Evolutionary conservation across 352 stramenopile species (phyloP), one percentile per base, ranked within the genome.

Genomic region (Elongisporangium anandrum): DNA sequence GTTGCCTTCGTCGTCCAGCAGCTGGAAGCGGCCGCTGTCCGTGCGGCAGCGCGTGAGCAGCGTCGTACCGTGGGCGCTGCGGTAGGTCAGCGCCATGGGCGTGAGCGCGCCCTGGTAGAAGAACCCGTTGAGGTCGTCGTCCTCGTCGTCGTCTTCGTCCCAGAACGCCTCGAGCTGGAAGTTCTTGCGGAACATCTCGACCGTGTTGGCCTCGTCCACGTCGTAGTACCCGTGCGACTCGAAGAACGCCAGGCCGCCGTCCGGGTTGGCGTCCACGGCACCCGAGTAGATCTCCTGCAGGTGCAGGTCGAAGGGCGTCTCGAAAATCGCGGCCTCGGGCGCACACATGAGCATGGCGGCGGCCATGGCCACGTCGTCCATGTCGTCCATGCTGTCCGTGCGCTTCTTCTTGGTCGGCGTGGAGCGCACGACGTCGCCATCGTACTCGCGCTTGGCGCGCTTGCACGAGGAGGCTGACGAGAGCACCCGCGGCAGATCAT

Each of bases 181-280:
- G 61, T 89, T 90, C 63, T 85, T 58, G 16, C 80, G 81, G 61
- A 91, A 94, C 75, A 91, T 88, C 50, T 77, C 74, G 13, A 94
- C 77, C 1, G 84, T 94, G 61, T 94, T 94, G 54, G 78, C 80
- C n/a, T 94, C 84, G 16, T 62, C 74, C 34, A 90, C 70, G 72
- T 94, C 84, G 58, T 90, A 94, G 69, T 94, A 94, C 13, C 84
- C 84, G 47, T 90, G 78, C 17, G 78, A 84, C 66, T 90, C 74
- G 58, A 94, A 94, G 68, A 94, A 94, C 60, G 67, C 69, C 29
- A 91, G 60, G 1, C 84, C 84, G 39, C 88, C 79, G 24, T 34
- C 24, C 24, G 24, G 24, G 45, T 61, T 26, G n/a, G 50, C 50
- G 49, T 87, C 75, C 17, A 67, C 74, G 24, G 62, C 50, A 24